A percentile compares a stretch with the other conserved stretches of the same genome.
Evolutionary conservation across 140 eudicot genomes (phyloP).

Genomic region (Stevia rebaudiana): DNA sequence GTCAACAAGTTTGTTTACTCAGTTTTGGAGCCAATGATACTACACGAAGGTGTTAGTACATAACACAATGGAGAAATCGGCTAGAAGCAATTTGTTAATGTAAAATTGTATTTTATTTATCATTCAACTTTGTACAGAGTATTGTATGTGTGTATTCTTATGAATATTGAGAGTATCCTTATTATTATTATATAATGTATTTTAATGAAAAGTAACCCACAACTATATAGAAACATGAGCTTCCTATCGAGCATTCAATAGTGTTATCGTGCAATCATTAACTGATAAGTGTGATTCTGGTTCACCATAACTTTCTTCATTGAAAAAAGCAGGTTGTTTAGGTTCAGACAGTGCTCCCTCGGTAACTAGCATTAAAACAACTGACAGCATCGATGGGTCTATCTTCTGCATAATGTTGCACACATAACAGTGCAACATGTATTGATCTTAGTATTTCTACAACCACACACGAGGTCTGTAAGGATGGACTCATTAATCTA

Average conservation of each 20-base stretch:
- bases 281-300: not conserved
- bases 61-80: too few relatives aligned
- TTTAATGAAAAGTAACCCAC: too few relatives aligned
- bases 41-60: too few relatives aligned
- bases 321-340: not conserved
- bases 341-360: not conserved
- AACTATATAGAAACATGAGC: too few relatives aligned
- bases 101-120: too few relatives aligned
- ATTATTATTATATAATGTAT: too few relatives aligned
- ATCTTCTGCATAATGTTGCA: slow-evolving; percentile 28
- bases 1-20: too few relatives aligned
- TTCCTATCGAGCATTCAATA: slow-evolving; percentile 12
- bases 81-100: too few relatives aligned
- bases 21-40: too few relatives aligned
- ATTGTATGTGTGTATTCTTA: too few relatives aligned
- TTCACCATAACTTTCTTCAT: not conserved
- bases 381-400: slow-evolving; percentile 26
- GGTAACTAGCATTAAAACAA: not conserved
- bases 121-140: too few relatives aligned
- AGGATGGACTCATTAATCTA: slow-evolving; percentile 7
- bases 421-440: slow-evolving; percentile 22
- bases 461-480: not conserved
- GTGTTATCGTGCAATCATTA: slow-evolving; percentile 24
- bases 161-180: too few relatives aligned
- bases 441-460: slow-evolving; percentile 17